Conservation (phyloP, 441 rosid species). For the Biscutella laevigata region DNA sequence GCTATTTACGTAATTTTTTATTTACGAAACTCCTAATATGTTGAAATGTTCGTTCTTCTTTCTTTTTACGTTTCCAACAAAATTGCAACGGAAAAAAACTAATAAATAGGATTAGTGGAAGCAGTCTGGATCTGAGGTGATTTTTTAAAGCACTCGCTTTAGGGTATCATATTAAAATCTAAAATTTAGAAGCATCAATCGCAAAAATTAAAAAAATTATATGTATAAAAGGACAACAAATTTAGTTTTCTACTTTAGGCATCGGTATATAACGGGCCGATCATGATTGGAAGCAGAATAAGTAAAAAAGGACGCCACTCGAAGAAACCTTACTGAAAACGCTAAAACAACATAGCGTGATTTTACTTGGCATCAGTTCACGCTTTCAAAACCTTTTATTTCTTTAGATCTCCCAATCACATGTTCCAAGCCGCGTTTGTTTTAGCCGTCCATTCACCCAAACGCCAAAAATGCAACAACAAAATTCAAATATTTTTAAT, state of each 20-base stretch:
- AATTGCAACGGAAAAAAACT: conserved; percentile 11
- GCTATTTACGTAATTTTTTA: neutral
- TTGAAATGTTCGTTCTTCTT: neutral
- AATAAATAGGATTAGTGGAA: too few species aligned
- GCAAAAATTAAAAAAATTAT: too few species aligned
- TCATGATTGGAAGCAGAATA: neutral
- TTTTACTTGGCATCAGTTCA: conserved; percentile 20
- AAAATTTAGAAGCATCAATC: too few species aligned
- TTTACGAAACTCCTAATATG: neutral
- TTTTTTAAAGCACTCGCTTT: too few species aligned
- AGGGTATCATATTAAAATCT: too few species aligned
- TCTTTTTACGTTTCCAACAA: neutral
- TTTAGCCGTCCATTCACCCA: conserved; percentile 20
- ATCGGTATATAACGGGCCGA: too few species aligned
- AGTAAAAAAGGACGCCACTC: conserved; percentile 7
- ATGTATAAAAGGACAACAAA: too few species aligned
- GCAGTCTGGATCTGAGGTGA: too few species aligned
- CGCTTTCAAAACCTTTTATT: conserved; percentile 21
- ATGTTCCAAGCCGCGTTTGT: conserved; percentile 23
- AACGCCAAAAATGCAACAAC: conserved; percentile 3
- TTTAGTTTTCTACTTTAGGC: too few species aligned
- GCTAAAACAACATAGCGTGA: conserved; percentile 17
- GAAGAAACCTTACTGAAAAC: conserved; percentile 13
- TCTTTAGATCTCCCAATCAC: conserved; percentile 24
- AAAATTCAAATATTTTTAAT: too few species aligned